Evolutionary conservation across 1,284 basidiomycete genomes (phyloP), one percentile per base, ranked within the genome.

Genomic region (Amylostereum areolatum): DNA sequence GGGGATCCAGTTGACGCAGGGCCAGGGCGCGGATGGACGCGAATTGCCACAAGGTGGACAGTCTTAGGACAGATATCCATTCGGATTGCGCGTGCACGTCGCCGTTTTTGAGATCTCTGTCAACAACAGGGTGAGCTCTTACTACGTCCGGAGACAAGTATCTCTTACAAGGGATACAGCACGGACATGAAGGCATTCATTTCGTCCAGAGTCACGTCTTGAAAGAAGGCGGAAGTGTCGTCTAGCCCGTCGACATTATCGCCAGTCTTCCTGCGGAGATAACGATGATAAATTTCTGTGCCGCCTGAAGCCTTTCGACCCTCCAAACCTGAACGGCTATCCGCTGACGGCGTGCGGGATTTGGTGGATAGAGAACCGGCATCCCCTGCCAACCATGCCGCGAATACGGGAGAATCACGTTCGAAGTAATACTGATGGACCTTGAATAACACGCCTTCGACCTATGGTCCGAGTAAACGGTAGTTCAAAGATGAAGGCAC

Each of bases 361-460:
- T 39, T 39, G n/a, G 37, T 25, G 6, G n/a, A n/a, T 5, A 5
- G n/a, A 25, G 37, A 25, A n/a, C 12, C n/a, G n/a, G n/a, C n/a
- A n/a, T n/a, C n/a, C n/a, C n/a, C n/a, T n/a, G n/a, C n/a, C n/a
- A n/a, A n/a, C n/a, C n/a, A n/a, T n/a, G n/a, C n/a, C n/a, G n/a
- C n/a, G 28, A 48, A 43, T 29, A 24, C 18, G 10, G 8, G 29
- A 10, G 40, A 41, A 35, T 48, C 25, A n/a, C 40, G 46, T 27
- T 42, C 28, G 28, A 48, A 43, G 39, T 31, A 43, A 31, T 30
- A 43, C 25, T 40, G 37, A 33, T 48, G 40, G 7, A 48, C 40
- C 18, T 31, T 11, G 41, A 30, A 48, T 5, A 43, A 24, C n/a
- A 24, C 27, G 6, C 43, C 41, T 28, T 48, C 47, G 5, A 48